A percentile compares a stretch with the other conserved stretches of the same genome.
Conservation (phyloP, 208 protist genomes). For the Crithidia fasciculata region DNA sequence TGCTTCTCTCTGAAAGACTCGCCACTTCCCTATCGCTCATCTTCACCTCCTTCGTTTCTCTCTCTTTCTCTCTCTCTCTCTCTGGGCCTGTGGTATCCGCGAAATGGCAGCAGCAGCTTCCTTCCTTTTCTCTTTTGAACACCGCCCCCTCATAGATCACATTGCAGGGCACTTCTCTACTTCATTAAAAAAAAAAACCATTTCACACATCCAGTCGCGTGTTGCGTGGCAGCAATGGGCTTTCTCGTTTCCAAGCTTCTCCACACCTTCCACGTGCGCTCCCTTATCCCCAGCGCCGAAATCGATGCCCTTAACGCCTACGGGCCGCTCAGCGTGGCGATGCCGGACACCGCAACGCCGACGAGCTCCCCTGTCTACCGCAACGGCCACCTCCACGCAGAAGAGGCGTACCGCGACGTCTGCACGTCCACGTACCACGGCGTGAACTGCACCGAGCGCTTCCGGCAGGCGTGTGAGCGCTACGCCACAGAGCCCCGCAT, state of each 20-base stretch:
- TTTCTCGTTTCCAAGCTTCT: not conserved
- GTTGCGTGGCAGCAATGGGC: conserved; percentile 2
- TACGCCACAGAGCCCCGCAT: conserved; percentile 30
- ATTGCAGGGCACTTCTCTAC: not conserved
- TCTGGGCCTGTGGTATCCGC: no score
- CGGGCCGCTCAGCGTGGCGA: conserved; percentile 30
- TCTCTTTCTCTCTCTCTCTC: no score
- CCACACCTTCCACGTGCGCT: not conserved
- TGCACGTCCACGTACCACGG: conserved; percentile 21
- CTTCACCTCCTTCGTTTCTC: no score
- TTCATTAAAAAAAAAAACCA: not conserved
- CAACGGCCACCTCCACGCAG: conserved; percentile 31
- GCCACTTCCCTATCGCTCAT: no score
- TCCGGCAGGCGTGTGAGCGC: conserved; percentile 30
- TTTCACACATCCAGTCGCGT: no score
- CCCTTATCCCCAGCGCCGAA: not conserved
- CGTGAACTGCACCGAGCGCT: conserved; percentile 32
- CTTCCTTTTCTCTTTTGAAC: no score
- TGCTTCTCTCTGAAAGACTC: no score
- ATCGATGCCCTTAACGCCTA: conserved; percentile 30
- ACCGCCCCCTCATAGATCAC: no score
- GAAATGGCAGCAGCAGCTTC: no score
- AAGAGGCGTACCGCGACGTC: conserved; percentile 18
- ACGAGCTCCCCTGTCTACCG: conserved; percentile 50
- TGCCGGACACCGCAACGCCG: conserved; percentile 51